These are phyloP conservation scores for Fusarium cicatricum DNA, from an alignment of 2,329 filamentous ascomycete species.

Conservation along the genomic window DNA sequence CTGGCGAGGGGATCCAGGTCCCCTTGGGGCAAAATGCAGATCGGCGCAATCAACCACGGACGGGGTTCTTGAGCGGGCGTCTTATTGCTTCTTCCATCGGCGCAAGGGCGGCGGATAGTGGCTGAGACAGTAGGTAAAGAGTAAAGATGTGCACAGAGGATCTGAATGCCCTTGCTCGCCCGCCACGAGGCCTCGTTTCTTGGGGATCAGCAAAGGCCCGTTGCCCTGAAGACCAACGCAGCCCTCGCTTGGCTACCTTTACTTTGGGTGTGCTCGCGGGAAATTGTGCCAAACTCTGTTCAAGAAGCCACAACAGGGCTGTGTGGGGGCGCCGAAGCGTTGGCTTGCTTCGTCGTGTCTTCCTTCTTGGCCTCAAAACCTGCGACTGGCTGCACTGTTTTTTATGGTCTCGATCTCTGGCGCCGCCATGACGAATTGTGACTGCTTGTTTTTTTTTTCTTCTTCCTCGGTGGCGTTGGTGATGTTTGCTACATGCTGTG, in stretches of 20 bases:
- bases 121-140: constrained; percentile 7
- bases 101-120: constrained; percentile 19
- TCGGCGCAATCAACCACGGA: constrained; percentile 10
- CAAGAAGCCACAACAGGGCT: constrained; percentile 2
- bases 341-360: no score
- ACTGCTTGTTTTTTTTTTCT: background rate
- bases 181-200: no score
- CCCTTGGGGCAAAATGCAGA: constrained; percentile 12
- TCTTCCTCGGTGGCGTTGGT: constrained; percentile 4
- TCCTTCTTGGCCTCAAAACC: background rate
- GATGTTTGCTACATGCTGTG: background rate
- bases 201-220: no score
- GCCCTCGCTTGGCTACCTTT: no score
- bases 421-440: constrained; percentile 3
- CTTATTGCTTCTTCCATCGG: background rate
- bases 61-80: no score
- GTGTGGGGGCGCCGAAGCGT: no score
- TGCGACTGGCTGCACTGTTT: background rate
- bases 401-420: background rate
- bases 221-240: no score
- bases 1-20: background rate
- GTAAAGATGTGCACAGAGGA: constrained; percentile 19
- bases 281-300: constrained; percentile 1
- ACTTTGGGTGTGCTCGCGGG: no score
- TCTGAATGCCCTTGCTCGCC: no score